phyloP scores from a whole-genome alignment of 1,284 basidiomycete species.

The Limonomyces culmigenus region DNA sequence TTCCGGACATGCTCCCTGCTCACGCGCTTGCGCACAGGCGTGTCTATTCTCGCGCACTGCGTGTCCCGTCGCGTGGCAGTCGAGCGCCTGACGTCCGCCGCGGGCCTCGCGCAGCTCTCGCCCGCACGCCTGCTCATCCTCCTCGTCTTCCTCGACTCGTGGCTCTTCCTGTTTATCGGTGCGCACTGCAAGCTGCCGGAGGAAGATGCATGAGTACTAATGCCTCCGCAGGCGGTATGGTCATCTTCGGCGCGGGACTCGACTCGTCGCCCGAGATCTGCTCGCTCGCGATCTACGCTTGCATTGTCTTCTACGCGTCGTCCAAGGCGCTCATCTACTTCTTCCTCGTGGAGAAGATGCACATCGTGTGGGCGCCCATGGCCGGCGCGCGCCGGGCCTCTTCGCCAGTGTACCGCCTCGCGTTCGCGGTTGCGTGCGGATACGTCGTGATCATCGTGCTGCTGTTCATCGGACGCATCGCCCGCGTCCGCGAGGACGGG shows the following conservation, averaged over 20 bases:
- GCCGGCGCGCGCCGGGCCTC: constrained; percentile 10
- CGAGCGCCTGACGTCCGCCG: constrained; percentile 10
- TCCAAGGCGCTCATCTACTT: constrained; percentile 22
- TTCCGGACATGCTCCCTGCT: not conserved
- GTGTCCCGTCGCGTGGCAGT: constrained; percentile 13
- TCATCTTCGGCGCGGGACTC: constrained; percentile 21
- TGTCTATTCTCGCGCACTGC: constrained; percentile 14
- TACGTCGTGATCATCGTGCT: constrained; percentile 15
- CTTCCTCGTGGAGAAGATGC: constrained; percentile 21
- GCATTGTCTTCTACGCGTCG: constrained; percentile 20
- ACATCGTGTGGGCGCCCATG: constrained; percentile 17
- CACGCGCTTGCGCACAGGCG: constrained; percentile 9
- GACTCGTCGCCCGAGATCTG: constrained; percentile 15
- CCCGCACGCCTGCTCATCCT: constrained; percentile 14
- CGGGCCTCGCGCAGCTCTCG: constrained; percentile 9
- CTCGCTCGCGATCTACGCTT: constrained; percentile 18
- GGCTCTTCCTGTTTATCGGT: constrained; percentile 19
- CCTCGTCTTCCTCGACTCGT: constrained; percentile 16
- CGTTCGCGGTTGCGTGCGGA: constrained; percentile 12
- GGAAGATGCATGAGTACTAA: not conserved
- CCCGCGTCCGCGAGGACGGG: constrained; percentile 16
- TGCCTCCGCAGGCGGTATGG: constrained; percentile 12
- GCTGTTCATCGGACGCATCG: constrained; percentile 16
- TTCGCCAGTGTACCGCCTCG: constrained; percentile 19
- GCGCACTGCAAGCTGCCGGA: constrained; percentile 3